These are phyloP conservation scores for Psilocybe tampanensis DNA, from an alignment of 768 basidiomycete species.

Conservation along the genomic window DNA sequence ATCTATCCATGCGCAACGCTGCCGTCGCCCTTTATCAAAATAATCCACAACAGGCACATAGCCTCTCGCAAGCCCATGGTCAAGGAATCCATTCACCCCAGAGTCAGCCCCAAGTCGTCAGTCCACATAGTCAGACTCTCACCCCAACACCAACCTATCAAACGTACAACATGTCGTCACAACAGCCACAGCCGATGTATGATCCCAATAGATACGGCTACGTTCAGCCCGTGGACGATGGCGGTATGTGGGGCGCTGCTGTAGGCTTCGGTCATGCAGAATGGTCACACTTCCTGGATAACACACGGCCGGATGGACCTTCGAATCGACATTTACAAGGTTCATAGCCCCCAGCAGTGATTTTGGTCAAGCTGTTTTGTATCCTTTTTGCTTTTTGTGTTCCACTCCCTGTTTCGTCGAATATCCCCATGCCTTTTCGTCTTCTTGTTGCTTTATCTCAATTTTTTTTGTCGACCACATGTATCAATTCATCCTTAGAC, in stretches of 20 bases:
- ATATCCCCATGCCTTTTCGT: slow-evolving; percentile 17
- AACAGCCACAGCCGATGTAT: slow-evolving; percentile 31
- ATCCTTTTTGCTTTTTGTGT: slow-evolving; percentile 11
- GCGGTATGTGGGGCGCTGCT: slow-evolving; percentile 76
- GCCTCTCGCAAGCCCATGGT: slow-evolving; percentile 15
- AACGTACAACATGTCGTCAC: slow-evolving; percentile 9
- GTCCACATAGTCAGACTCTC: slow-evolving; percentile 3
- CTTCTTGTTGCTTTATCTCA: slow-evolving; percentile 22
- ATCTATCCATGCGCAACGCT: slow-evolving; percentile 25
- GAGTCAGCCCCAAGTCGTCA: slow-evolving; percentile 25
- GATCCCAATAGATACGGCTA: slow-evolving; percentile 45
- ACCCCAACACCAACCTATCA: slow-evolving; percentile 22
- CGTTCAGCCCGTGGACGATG: slow-evolving; percentile 54
- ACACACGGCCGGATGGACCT: slow-evolving; percentile 50
- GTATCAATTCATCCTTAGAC: slow-evolving; percentile 15
- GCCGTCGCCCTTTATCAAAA: slow-evolving; percentile 17
- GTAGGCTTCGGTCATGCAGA: slow-evolving; percentile 77
- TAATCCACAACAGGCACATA: slow-evolving; percentile 11
- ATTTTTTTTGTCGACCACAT: slow-evolving; percentile 18
- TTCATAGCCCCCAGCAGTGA: slow-evolving; percentile 27
- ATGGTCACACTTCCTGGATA: slow-evolving; percentile 68
- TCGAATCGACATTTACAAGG: slow-evolving; percentile 36
- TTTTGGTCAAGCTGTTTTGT: slow-evolving; percentile 20
- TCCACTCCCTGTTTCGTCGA: slow-evolving; percentile 7
- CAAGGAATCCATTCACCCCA: slow-evolving; percentile 30